Percentiles rank a stretch among this genome's conserved stretches.
Evolutionary conservation across 805 yeast genomes (phyloP).

Genomic region (Kodamaea leandrae): DNA sequence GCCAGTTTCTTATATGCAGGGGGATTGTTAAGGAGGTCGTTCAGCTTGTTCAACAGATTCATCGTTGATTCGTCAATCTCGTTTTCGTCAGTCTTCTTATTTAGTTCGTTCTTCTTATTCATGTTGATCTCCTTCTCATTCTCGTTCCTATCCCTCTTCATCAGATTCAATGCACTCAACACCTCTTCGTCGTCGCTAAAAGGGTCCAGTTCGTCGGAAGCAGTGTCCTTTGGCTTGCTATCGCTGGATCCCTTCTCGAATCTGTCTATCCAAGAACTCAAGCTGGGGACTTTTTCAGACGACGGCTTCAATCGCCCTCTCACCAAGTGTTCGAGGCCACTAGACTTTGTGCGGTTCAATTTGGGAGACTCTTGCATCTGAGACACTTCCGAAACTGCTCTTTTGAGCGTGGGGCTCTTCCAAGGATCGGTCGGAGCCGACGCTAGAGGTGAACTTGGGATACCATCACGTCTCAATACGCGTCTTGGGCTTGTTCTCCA

Average conservation of each 20-base stretch:
- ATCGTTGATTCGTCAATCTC: too few species aligned
- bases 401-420: constrained; percentile 14
- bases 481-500: constrained; percentile 20
- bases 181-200: constrained; percentile 25
- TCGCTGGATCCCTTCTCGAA: constrained; percentile 4
- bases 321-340: constrained; percentile 23
- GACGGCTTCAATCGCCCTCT: constrained; percentile 6
- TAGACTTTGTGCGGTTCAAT: constrained; percentile 37
- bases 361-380: constrained; percentile 29
- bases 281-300: constrained; percentile 4
- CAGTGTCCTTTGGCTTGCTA: neutral
- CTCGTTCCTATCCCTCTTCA: neutral
- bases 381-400: constrained; percentile 33
- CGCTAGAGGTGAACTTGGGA: constrained; percentile 8
- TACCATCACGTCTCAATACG: constrained; percentile 8
- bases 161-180: neutral
- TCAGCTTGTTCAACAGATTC: too few species aligned
- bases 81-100: too few species aligned
- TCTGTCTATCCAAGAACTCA: constrained; percentile 31
- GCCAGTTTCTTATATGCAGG: constrained; percentile 1
- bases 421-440: neutral
- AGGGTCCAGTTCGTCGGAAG: constrained; percentile 20
- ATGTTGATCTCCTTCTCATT: too few species aligned
- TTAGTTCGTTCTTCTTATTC: too few species aligned
- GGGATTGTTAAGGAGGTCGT: too few species aligned